These are phyloP conservation scores for Blepharisma japonicum DNA, from an alignment of 73 alveolate species.

Conservation along the genomic window DNA sequence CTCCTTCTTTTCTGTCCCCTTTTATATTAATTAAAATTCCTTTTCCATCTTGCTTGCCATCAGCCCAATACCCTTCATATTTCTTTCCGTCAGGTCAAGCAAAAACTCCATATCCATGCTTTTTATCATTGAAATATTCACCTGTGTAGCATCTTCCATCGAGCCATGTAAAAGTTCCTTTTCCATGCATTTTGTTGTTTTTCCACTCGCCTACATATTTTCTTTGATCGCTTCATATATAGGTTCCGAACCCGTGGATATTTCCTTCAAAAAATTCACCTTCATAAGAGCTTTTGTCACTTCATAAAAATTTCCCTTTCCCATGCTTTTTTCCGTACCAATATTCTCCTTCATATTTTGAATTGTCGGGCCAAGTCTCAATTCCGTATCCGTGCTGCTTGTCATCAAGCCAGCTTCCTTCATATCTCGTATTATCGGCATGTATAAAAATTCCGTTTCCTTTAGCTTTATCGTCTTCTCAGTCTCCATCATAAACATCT, in stretches of 20 bases:
- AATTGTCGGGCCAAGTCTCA: slow-evolving; percentile 14
- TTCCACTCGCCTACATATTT: slow-evolving; percentile 13
- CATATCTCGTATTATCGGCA: slow-evolving; percentile 14
- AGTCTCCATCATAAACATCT: slow-evolving; percentile 6
- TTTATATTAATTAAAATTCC: slow-evolving; percentile 39
- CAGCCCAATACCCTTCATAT: slow-evolving; percentile 41
- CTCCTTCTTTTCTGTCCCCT: slow-evolving; percentile 51
- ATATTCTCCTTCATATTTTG: slow-evolving; percentile 29
- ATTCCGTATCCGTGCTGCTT: slow-evolving; percentile 28
- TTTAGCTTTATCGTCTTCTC: slow-evolving; percentile 8
- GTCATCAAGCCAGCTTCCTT: slow-evolving; percentile 23
- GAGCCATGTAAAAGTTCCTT: slow-evolving; percentile 11
- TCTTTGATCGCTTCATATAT: slow-evolving; percentile 18
- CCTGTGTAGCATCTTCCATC: slow-evolving; percentile 30
- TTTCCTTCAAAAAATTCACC: slow-evolving; percentile 4
- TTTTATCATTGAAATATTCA: slow-evolving; percentile 14
- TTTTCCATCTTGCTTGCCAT: slow-evolving; percentile 49
- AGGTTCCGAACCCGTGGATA: slow-evolving; percentile 21
- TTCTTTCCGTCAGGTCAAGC: slow-evolving; percentile 20
- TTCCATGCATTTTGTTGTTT: slow-evolving; percentile 23
- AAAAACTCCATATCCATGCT: slow-evolving; percentile 21
- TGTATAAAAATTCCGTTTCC: slow-evolving; percentile 11
- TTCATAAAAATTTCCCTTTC: slow-evolving; percentile 20
- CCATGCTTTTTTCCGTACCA: slow-evolving; percentile 31
- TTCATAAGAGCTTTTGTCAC: not conserved